Percentiles rank a stretch among this genome's conserved stretches.
phyloP scores from a whole-genome alignment of 345 rosid genomes.

The Salix viminalis region DNA sequence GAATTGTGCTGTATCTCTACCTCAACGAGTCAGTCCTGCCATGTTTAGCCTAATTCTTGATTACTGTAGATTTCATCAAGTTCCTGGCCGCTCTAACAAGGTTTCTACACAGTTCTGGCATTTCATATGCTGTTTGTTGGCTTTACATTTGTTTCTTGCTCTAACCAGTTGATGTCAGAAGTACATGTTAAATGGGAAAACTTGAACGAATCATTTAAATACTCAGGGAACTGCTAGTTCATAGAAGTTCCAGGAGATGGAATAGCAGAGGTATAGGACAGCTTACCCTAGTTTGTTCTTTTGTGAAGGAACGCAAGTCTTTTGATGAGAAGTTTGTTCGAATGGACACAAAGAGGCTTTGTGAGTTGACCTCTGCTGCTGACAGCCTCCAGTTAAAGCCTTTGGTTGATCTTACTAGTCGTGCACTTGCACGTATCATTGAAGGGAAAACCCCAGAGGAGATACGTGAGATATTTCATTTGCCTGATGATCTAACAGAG shows the following conservation, averaged over 20 bases:
- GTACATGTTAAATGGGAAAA: neutral
- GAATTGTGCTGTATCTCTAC: slow-evolving; percentile 72
- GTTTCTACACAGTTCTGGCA: slow-evolving; percentile 17
- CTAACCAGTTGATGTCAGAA: neutral
- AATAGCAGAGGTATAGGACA: neutral
- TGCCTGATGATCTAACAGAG: slow-evolving; percentile 97
- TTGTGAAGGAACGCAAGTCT: slow-evolving; percentile 64
- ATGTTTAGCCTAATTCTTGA: slow-evolving; percentile 77
- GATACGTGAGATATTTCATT: slow-evolving; percentile 92
- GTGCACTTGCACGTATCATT: slow-evolving; percentile 77
- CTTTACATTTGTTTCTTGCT: neutral
- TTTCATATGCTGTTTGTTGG: neutral
- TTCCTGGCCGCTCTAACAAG: slow-evolving; percentile 83
- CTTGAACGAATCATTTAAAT: neutral
- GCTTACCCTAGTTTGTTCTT: neutral
- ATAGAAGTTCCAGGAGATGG: neutral
- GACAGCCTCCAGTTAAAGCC: slow-evolving; percentile 88
- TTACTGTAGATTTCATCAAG: slow-evolving; percentile 88
- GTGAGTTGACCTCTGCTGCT: slow-evolving; percentile 94
- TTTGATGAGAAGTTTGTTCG: slow-evolving; percentile 82
- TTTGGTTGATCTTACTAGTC: slow-evolving; percentile 86
- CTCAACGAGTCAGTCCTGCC: slow-evolving; percentile 72
- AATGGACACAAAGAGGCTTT: slow-evolving; percentile 82
- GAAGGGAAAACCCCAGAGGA: slow-evolving; percentile 87
- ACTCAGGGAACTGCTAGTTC: neutral